Evolutionary conservation across 2,329 filamentous ascomycete species (phyloP).

Genomic region (Cercospora brassicicola): DNA sequence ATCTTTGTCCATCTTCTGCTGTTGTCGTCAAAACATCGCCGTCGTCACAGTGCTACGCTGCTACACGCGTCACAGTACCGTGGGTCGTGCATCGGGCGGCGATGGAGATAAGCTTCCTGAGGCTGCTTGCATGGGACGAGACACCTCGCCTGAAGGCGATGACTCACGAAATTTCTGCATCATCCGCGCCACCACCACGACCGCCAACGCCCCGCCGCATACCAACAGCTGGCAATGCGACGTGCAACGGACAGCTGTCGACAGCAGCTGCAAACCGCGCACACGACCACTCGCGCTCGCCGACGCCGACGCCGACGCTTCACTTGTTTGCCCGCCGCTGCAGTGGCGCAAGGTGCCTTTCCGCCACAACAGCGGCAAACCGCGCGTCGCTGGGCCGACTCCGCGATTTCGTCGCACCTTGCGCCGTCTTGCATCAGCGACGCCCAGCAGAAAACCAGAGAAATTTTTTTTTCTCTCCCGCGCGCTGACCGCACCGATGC

Average conservation of each 20-base stretch:
- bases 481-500: not conserved
- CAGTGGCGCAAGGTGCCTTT: not conserved
- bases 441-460: not conserved
- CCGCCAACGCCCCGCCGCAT: not conserved
- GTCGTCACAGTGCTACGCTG: not conserved
- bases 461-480: not conserved
- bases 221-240: not conserved
- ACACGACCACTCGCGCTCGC: not conserved
- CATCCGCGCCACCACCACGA: not conserved
- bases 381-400: slow-evolving; percentile 11
- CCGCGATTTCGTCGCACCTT: slow-evolving; percentile 2
- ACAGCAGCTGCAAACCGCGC: not conserved
- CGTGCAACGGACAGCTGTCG: not conserved
- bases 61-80: not conserved
- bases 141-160: slow-evolving; percentile 5
- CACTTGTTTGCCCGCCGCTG: not conserved
- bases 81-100: slow-evolving; percentile 9
- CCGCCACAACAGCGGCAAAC: slow-evolving; percentile 8
- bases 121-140: not conserved
- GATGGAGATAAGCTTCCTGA: slow-evolving; percentile 14
- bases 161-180: slow-evolving; percentile 10
- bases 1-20: not conserved
- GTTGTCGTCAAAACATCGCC: not conserved
- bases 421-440: not conserved
- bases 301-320: not conserved